Base-by-base conservation (phyloP, 257 asterid genomes). In the Solanum microdontum region DNA sequence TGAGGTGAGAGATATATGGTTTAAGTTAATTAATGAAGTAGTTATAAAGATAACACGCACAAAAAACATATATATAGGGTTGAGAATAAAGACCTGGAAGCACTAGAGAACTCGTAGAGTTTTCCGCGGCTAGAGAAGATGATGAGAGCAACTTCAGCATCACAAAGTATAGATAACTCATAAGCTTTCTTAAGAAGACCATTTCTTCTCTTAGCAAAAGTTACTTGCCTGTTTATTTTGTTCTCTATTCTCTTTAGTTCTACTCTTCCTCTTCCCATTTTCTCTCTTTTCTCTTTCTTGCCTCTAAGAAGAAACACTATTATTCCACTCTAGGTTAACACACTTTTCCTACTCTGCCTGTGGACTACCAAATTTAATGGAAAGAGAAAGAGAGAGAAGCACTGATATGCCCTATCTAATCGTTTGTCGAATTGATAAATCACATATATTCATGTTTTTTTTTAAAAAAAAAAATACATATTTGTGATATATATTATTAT, bases 101-200 rank as follows among this genome's bases (percentile, higher is more conserved):
- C 82, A 68, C 91, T 89, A 45, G 88, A 89, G 48, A 89, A 89
- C 77, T 89, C 90, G 77, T 66, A 87, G 83, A 89, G 91, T 87
- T 89, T 89, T 10, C 91, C 91, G 37, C 91, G 89, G 87, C 83
- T 79, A 19, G 91, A 89, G 86, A 89, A 87, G 87, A 89, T 85
- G 90, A 89, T 89, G 45, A 89, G 88, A 85, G 91, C 90, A 58
- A 89, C 90, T 86, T 89, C 91, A 89, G 91, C 91, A 85, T 89
- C 91, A 55, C 91, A 89, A 30, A 89, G 84, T 66, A 89, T 84
- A 69, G 91, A 89, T 40, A 89, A 62, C 40, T 89, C 91, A 84
- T 89, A 89, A 45, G 91, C 91, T 73, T 89, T 89, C 82, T 89
- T 89, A 32, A 89, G 88, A 32, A 89, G 87, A 30, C 90, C 91